phyloP scores from a whole-genome alignment of 2,329 filamentous ascomycete species.

The Arachnopeziza araneosa region DNA sequence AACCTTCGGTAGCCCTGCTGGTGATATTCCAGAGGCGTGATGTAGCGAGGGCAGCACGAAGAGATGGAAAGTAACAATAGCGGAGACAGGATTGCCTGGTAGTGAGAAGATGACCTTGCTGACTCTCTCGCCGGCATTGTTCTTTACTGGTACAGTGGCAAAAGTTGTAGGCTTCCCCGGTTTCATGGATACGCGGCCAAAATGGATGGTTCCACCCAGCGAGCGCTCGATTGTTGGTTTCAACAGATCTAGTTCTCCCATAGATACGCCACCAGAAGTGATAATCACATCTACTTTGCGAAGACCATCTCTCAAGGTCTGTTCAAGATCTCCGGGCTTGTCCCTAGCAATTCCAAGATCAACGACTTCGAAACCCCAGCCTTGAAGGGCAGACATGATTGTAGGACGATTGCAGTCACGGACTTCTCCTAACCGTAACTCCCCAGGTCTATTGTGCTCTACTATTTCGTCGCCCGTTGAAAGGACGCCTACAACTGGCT shows the following conservation, averaged over 20 bases:
- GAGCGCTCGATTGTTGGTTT: slow-evolving; percentile 92
- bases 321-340: slow-evolving; percentile 67
- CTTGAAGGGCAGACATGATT: slow-evolving; percentile 68
- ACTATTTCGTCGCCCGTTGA: slow-evolving; percentile 96
- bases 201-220: slow-evolving; percentile 89
- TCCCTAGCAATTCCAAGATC: slow-evolving; percentile 85
- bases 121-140: slow-evolving; percentile 50
- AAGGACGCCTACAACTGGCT: slow-evolving; percentile 76
- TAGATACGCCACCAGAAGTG: slow-evolving; percentile 90
- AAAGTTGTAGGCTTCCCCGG: slow-evolving; percentile 97
- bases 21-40: slow-evolving; percentile 62
- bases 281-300: slow-evolving; percentile 75
- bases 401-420: slow-evolving; percentile 90
- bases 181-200: slow-evolving; percentile 95
- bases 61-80: slow-evolving; percentile 86
- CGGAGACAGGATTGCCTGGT: slow-evolving; percentile 89
- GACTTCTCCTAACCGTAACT: slow-evolving; percentile 74
- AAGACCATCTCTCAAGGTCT: slow-evolving; percentile 69
- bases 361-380: slow-evolving; percentile 70
- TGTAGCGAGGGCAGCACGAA: slow-evolving; percentile 89
- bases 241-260: slow-evolving; percentile 94
- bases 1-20: slow-evolving; percentile 65
- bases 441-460: slow-evolving; percentile 57
- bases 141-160: slow-evolving; percentile 71
- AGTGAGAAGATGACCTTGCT: slow-evolving; percentile 78